Evolutionary conservation across 2,329 filamentous ascomycete species (phyloP), one percentile per base, ranked within the genome.

Genomic region (Tothia fuscella): DNA sequence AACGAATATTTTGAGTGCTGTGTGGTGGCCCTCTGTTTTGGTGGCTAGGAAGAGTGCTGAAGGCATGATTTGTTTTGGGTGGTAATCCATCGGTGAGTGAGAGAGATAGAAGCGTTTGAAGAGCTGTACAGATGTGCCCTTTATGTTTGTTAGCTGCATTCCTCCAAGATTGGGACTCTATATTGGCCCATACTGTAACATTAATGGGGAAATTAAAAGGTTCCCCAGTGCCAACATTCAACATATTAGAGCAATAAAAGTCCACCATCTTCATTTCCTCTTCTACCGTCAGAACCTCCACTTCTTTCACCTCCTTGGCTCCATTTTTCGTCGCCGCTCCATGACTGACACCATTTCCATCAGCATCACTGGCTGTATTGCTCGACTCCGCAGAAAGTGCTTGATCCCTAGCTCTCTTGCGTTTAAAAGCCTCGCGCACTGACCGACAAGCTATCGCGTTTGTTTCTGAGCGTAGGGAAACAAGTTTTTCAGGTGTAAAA

Each of bases 21-120:
- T 76, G 59, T 89, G 88, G 57, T 79, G 76, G 46, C 85, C 85
- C 56, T 98, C 89, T 4, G 86, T 85, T 64, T 98, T 98, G 53
- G 81, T 87, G 7, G 87, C 87, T 49, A 98, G 83, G 67, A 93
- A 96, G 42, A 98, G 73, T 26, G 83, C 85, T 22, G 87, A 91
- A 56, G 88, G 85, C 57, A 93, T 78, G 50, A 96, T 82, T 48
- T 86, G 80, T 47, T 84, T 82, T 0, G 88, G 89, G 47, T 89
- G 84, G 58, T 98, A 96, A 22, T 88, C 94, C 84, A 96, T 94
- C 54, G 88, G 77, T 30, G 84, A 93, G 63, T 96, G 94, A 55
- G 83, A 89, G 28, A 94, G 74, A 66, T 96, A 98, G 71, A 98
- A 96, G 44, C 91, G 82, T 43, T 85, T 82, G 46, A 98, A 73